phyloP scores from a whole-genome alignment of 2,329 filamentous ascomycete species.

The Neofusicoccum kwambonambiense region DNA sequence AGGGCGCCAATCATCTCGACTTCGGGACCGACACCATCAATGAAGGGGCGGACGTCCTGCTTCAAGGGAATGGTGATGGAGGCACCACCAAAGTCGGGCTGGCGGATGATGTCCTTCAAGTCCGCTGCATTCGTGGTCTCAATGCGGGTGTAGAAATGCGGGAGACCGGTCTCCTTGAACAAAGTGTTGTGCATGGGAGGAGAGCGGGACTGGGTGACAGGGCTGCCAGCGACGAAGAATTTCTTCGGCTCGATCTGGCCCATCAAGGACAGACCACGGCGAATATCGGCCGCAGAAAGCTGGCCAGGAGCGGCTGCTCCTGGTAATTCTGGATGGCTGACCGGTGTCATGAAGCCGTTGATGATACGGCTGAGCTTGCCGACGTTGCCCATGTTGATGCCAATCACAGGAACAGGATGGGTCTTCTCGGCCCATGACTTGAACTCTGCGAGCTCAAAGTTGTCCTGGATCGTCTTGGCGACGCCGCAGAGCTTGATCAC shows the following conservation, averaged over 20 bases:
- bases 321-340: conserved; percentile 84
- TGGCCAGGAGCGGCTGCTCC: conserved; percentile 94
- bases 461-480: conserved; percentile 75
- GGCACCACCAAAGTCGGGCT: conserved; percentile 80
- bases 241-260: conserved; percentile 73
- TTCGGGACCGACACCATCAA: conserved; percentile 78
- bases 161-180: conserved; percentile 73
- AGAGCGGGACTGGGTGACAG: conserved; percentile 78
- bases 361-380: conserved; percentile 88
- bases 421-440: conserved; percentile 70
- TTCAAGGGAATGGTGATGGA: conserved; percentile 97
- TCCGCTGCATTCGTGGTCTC: conserved; percentile 67
- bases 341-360: conserved; percentile 91
- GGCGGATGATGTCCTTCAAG: conserved; percentile 64
- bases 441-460: conserved; percentile 81
- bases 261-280: conserved; percentile 72
- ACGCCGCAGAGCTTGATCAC: conserved; percentile 91
- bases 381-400: conserved; percentile 87
- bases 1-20: conserved; percentile 85
- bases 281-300: conserved; percentile 85
- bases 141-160: conserved; percentile 73
- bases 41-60: conserved; percentile 75
- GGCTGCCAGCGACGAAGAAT: conserved; percentile 86
- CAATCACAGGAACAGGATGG: conserved; percentile 82
- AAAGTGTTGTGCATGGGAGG: conserved; percentile 87